Percentiles rank a stretch among this genome's conserved stretches.
phyloP scores from a whole-genome alignment of 192 early-diverging fungal genomes.

The Entrophospora sp. region DNA sequence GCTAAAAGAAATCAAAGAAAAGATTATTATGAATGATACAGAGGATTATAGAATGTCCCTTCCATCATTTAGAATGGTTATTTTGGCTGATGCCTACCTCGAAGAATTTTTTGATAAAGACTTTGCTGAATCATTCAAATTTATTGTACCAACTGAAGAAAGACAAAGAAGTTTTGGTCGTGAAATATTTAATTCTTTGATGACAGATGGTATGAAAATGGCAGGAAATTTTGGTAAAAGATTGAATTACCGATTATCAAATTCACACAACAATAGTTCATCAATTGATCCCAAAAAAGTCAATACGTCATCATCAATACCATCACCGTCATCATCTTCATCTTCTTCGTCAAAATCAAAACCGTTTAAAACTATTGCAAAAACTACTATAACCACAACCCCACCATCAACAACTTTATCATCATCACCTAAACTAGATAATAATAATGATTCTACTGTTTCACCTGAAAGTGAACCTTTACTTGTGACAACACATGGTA shows the following conservation, averaged over 20 bases:
- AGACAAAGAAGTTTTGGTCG: slow-evolving; percentile 41
- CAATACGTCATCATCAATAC: not conserved
- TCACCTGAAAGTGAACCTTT: too few species aligned
- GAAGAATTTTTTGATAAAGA: slow-evolving; percentile 72
- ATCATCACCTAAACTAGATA: not conserved
- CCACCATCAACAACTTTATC: not conserved
- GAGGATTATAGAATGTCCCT: slow-evolving; percentile 25
- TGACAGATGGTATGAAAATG: slow-evolving; percentile 41
- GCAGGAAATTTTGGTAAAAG: slow-evolving; percentile 33
- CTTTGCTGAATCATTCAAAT: slow-evolving; percentile 50
- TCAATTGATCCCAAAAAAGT: not conserved
- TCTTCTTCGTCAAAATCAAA: not conserved
- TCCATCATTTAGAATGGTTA: slow-evolving; percentile 54
- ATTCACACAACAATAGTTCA: not conserved
- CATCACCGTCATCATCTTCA: not conserved
- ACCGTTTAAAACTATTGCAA: not conserved
- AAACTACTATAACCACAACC: not conserved
- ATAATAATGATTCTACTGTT: not conserved
- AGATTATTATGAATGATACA: not conserved
- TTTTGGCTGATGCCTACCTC: slow-evolving; percentile 80
- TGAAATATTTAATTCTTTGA: slow-evolving; percentile 50
- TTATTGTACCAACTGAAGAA: slow-evolving; percentile 47
- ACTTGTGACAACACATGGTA: not conserved
- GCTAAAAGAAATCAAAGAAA: not conserved
- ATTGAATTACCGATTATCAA: not conserved